Base-by-base conservation (phyloP, 2,329 filamentous ascomycete genomes). In the Fusarium equiseti region DNA sequence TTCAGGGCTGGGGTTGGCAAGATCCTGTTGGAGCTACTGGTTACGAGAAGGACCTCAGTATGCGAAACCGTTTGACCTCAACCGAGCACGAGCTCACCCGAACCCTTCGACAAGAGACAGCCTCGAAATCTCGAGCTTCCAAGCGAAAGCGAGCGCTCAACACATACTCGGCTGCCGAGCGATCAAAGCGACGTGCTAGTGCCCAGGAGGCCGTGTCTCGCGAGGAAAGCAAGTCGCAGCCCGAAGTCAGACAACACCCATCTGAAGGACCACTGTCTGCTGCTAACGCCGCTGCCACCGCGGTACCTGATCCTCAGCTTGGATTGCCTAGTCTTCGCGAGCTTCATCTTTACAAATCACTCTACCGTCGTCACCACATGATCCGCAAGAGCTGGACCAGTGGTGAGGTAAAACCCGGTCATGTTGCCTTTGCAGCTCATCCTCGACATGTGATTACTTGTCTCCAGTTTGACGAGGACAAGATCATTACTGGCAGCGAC, bases 1-100 rank as follows among this genome's bases (percentile, higher is more conserved):
- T 86, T 44, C 93, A 98, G 83, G 96, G 96, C 16, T 99, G 96
- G 96, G 96, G 95, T 16, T 99, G 96, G 94, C 96, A 99, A 78
- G 93, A 95, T 77, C 93, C 95, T 1, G 88, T 89, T 59, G 92
- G 92, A 0, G 80, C 86, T 6, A 88, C 92, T 56, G 93, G 92
- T 26, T 93, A 87, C 59, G 96, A 99, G 79, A 87, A 89, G 62
- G 95, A 99, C 77, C 81, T 98, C 51, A 93, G 92, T 79, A 80
- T 85, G 68, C 83, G 85, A 46, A 85, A 78, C 67, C 84, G 81
- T 53, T 79, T 89, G 55, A 86, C 84, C 7, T 86, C 84, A 7
- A 84, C 84, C 8, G 88, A 90, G 68, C 80, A 82, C 5, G 86
- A 89, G 58, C 79, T 87, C 20, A 81, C 84, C 22, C 81, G 82